Evolutionary conservation across 768 basidiomycete genomes (phyloP), one percentile per base, ranked within the genome.

Genomic region (Suillus alpinus): DNA sequence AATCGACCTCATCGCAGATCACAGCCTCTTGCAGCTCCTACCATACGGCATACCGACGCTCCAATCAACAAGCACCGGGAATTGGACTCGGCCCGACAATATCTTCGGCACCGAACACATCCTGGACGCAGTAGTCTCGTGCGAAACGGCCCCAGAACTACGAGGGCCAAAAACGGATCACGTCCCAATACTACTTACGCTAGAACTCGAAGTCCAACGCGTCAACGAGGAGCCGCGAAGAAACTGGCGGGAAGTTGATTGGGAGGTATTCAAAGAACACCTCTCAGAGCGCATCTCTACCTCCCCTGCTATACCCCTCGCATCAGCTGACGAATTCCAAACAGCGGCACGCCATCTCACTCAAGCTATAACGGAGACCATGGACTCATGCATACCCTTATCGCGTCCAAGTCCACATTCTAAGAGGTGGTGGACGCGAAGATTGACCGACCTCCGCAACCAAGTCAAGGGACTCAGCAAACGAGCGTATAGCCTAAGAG

Each of bases 41-140:
- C 77, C 74, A 0, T 60, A 66, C 12, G 68, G 67, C 1, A 66
- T 68, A 0, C 78, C 79, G 0, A 84, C 78, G 0, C 69, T 83
- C 0, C 41, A 74, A 23, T 66, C 73, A 0, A 50, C 40, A 0
- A 53, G 32, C 2, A 70, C 77, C 0, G 73, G 75, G n/a, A 79
- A 77, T 59, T 70, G 67, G 51, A 67, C 59, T 0, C 0, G 55
- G 0, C 62, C 60, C 0, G 58, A 67, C 46, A 67, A 68, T 32
- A 12, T 66, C 0, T 68, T 68, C 26, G 51, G 60, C 20, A 64
- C 57, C 0, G 49, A 60, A 1, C 18, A 37, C 18, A 36, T 41
- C 0, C 0, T 4, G 0, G 49, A 50, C 0, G 1, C 4, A 0
- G 0, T 68, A 0, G 36, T 3, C 1, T 2, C 10, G 0, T 69